Base-by-base conservation (phyloP, 2,329 filamentous ascomycete genomes). In the Didymella glomerata region DNA sequence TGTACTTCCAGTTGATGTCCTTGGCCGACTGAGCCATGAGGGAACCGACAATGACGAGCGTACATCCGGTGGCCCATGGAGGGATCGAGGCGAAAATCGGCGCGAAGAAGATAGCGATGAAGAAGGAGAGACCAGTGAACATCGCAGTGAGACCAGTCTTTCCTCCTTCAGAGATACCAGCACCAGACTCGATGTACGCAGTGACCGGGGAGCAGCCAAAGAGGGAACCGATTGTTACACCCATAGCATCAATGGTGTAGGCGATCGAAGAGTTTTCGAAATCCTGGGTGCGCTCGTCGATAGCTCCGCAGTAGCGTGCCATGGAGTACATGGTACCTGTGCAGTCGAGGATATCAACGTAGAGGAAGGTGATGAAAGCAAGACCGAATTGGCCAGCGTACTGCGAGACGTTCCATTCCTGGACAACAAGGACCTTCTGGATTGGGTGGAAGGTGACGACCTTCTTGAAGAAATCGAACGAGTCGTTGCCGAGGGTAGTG, bases 41-140 rank as follows among this genome's bases (percentile, higher is more conserved):
- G 20, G 88, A 88, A n/a, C 92, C 92, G 54, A 96, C 91, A 38
- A 96, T 87, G 67, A 96, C 84, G 25, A 96, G 84, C n/a, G 93
- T 93, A 74, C 90, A 93, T 47, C 92, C 92, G 0, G 92, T 96
- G 2, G 92, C 92, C 91, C 91, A 96, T 0, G 92, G 89, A 4
- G 92, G 92, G 57, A 96, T 95, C 0, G 90, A 93, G 10, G 92
- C 92, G 72, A 96, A 96, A 57, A 96, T 94, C 0, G 92, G 92
- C 0, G 92, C 92, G 74, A 96, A 96, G 83, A 96, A 96, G 61
- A 96, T 85, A 57, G 90, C 87, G 73, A 96, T 86, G 66, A 76
- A 76, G 82, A 96, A 96, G 79, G 90, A 93, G 48, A 96, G 56
- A 5, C 92, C 92, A 0, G 91, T 89, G 16, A 86, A 82, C 76